phyloP scores from a whole-genome alignment of 768 basidiomycete genomes.

The Tricholoma sp. region DNA sequence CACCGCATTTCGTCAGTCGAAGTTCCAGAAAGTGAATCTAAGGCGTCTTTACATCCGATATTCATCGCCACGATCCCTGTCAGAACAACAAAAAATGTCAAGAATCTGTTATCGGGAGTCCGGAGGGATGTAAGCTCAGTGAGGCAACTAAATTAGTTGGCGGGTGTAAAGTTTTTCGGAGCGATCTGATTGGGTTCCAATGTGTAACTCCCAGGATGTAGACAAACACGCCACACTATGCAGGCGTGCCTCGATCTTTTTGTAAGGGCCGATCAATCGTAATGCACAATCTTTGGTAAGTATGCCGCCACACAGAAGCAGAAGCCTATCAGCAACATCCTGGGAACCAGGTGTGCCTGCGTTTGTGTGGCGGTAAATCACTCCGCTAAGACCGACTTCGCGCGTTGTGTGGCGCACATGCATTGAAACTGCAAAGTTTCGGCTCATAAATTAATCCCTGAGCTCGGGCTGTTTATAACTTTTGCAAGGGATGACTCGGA shows the following conservation, averaged over 20 bases:
- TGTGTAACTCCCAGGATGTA: background rate
- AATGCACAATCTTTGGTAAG: too few relatives aligned
- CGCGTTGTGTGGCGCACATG: background rate
- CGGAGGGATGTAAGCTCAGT: background rate
- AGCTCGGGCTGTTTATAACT: background rate
- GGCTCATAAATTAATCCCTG: background rate
- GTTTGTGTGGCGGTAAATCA: background rate
- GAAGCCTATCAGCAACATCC: background rate
- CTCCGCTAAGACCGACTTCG: background rate
- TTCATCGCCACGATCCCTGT: background rate
- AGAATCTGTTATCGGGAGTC: background rate
- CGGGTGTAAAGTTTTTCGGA: background rate
- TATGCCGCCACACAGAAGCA: too few relatives aligned
- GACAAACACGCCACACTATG: slow-evolving; percentile 3
- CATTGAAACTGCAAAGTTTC: background rate
- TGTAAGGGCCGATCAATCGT: too few relatives aligned
- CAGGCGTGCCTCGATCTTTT: background rate
- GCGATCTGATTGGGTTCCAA: background rate
- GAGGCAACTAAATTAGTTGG: too few relatives aligned
- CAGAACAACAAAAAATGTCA: background rate
- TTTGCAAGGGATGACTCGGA: too few relatives aligned
- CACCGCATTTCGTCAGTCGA: background rate
- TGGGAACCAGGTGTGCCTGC: background rate
- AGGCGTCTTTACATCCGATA: background rate
- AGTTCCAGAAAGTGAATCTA: background rate